Conservation (phyloP, 228 moss, liverwort and hornwort genomes). For the Sphagnum fallax region DNA sequence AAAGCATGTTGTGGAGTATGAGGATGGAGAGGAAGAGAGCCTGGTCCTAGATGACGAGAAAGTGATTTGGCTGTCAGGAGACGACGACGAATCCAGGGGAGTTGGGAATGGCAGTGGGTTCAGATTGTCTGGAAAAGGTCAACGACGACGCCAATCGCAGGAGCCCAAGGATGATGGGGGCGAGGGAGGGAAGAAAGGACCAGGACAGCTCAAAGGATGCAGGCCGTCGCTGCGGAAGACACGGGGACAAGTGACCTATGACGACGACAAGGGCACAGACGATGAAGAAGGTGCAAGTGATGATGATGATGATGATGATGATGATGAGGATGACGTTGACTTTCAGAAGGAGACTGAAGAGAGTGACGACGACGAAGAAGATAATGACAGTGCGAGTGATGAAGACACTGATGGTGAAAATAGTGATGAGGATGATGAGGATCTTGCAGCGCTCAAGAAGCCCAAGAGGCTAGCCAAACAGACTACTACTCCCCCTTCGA, state of each 20-base stretch:
- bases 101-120: conserved; percentile 3
- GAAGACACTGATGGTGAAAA: conserved; percentile 36
- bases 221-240: background rate
- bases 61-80: conserved; percentile 48
- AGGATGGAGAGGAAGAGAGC: conserved; percentile 67
- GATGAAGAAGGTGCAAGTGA: conserved; percentile 4
- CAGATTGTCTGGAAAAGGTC: conserved; percentile 18
- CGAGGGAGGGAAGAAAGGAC: conserved; percentile 5
- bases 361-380: conserved; percentile 17
- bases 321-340: conserved; percentile 34
- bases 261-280: conserved; percentile 10
- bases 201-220: conserved; percentile 12
- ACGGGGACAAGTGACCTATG: conserved; percentile 17
- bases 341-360: conserved; percentile 12
- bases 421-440: conserved; percentile 21
- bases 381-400: conserved; percentile 5
- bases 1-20: conserved; percentile 50
- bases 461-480: conserved; percentile 8
- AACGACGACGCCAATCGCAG: conserved; percentile 8
- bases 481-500: background rate
- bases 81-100: conserved; percentile 18
- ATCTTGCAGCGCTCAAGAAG: conserved; percentile 14
- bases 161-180: conserved; percentile 3
- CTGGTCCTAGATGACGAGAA: conserved; percentile 53
- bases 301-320: conserved; percentile 10